Conservation (phyloP, 306 rosid species). For the Trifolium dubium region DNA sequence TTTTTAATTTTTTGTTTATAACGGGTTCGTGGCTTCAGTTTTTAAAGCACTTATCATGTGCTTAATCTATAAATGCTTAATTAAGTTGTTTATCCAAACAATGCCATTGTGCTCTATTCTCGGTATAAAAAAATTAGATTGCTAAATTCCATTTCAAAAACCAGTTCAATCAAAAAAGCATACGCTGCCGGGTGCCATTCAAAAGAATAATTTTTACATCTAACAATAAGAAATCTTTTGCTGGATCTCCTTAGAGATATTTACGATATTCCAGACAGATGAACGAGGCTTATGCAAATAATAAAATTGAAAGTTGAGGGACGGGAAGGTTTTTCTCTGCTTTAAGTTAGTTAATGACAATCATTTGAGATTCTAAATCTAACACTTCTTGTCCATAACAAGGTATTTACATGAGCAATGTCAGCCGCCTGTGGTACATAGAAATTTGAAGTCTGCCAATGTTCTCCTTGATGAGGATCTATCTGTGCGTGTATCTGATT, state of each 20-base stretch:
- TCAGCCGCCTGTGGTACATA: slow-evolving; percentile 83
- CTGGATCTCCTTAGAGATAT: background rate
- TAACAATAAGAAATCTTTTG: background rate
- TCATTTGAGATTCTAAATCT: slow-evolving; percentile 39
- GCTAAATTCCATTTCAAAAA: background rate
- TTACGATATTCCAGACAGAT: background rate
- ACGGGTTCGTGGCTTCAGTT: slow-evolving; percentile 25
- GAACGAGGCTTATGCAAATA: background rate
- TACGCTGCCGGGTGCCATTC: background rate
- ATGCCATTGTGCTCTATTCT: background rate
- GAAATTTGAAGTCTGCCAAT: slow-evolving; percentile 91
- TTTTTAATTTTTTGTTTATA: slow-evolving; percentile 33
- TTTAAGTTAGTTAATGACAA: slow-evolving; percentile 11
- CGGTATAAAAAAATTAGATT: background rate
- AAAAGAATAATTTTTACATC: background rate
- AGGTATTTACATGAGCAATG: slow-evolving; percentile 94
- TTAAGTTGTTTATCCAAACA: background rate
- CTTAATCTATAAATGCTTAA: background rate
- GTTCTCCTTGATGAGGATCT: slow-evolving; percentile 91
- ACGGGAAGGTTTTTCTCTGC: background rate
- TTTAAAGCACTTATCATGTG: background rate
- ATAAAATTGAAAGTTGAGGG: background rate
- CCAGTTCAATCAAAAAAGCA: background rate
- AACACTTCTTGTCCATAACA: slow-evolving; percentile 43
- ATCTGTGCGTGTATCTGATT: slow-evolving; percentile 77